phyloP scores from a whole-genome alignment of 2,329 filamentous ascomycete genomes.

The Aspergillus novofumigatus region DNA sequence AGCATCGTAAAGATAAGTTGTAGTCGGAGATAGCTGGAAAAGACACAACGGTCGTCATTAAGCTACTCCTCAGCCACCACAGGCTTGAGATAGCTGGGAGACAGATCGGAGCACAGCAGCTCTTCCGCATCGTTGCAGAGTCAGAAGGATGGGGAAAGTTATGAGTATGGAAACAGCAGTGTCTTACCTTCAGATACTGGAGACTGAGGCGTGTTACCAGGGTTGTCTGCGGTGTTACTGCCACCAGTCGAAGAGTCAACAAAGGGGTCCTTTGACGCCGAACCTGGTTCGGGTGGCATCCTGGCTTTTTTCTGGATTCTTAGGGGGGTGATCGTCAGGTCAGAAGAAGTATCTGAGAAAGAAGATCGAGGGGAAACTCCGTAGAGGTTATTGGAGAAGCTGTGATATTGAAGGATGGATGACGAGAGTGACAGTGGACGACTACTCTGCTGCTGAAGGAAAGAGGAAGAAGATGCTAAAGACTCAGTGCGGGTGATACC shows the following conservation, averaged over 20 bases:
- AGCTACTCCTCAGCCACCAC: neutral
- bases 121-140: neutral
- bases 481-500: neutral
- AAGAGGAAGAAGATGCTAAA: neutral
- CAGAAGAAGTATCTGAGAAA: constrained; percentile 1
- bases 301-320: neutral
- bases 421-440: neutral
- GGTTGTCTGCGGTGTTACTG: neutral
- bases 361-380: neutral
- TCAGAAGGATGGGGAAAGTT: neutral
- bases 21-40: neutral
- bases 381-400: neutral
- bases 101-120: neutral
- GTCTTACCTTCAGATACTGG: neutral
- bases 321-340: neutral
- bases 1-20: neutral
- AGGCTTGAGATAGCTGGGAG: neutral
- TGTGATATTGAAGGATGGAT: neutral
- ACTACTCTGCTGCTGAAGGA: neutral
- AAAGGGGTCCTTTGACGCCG: constrained; percentile 3
- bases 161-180: neutral
- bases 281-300: neutral
- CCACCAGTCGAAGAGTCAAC: neutral
- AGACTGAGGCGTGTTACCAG: neutral
- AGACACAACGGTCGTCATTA: neutral